These are phyloP conservation scores for Candida nemodendra DNA, from an alignment of 805 yeast species.

Conservation along the genomic window DNA sequence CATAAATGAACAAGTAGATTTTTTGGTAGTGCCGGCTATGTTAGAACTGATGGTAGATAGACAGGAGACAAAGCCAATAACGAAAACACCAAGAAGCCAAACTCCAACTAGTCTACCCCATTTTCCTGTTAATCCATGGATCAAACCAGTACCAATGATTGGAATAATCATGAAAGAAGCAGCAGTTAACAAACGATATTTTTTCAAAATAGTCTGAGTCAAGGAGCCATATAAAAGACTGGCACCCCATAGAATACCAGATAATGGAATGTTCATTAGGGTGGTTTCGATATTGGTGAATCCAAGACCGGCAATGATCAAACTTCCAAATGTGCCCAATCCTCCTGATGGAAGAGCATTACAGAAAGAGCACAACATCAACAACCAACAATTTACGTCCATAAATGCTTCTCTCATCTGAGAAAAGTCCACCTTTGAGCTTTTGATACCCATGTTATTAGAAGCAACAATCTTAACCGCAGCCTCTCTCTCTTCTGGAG, in stretches of 20 bases:
- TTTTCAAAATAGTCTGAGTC: conserved; percentile 12
- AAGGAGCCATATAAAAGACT: conserved; percentile 12
- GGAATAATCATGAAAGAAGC: conserved; percentile 16
- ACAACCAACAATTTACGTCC: conserved; percentile 33
- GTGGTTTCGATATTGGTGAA: conserved; percentile 25
- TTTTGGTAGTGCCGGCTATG: conserved; percentile 60
- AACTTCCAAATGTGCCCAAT: conserved; percentile 43
- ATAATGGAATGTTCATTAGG: conserved; percentile 37
- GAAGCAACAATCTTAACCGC: conserved; percentile 28
- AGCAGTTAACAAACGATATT: conserved; percentile 16
- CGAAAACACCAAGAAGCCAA: conserved; percentile 17
- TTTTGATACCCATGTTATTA: conserved; percentile 46
- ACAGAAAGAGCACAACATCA: conserved; percentile 35
- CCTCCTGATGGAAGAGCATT: conserved; percentile 57
- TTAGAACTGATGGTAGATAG: conserved; percentile 34
- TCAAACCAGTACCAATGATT: conserved; percentile 15
- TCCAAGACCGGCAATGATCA: conserved; percentile 39
- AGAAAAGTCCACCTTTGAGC: conserved; percentile 35
- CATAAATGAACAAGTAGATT: conserved; percentile 48
- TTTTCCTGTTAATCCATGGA: conserved; percentile 18
- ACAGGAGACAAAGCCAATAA: conserved; percentile 16
- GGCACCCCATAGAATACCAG: conserved; percentile 23
- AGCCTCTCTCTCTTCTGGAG: conserved; percentile 35
- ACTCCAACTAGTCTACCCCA: conserved; percentile 20
- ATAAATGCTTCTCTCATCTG: conserved; percentile 43